phyloP scores from a whole-genome alignment of 2,329 filamentous ascomycete genomes.

The Chrysosporium keratinophilum region DNA sequence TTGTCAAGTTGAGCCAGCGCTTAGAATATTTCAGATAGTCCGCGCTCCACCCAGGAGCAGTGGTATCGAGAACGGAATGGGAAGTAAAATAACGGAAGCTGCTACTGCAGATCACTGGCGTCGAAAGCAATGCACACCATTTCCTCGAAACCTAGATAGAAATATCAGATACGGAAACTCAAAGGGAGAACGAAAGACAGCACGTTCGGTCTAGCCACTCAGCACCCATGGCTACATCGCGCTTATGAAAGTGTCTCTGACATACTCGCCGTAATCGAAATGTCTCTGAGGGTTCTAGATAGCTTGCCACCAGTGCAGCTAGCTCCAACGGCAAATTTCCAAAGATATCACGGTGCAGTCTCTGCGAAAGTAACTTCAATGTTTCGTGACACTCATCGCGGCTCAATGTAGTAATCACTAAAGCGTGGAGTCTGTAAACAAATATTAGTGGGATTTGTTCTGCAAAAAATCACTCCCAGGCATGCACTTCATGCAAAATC shows the following conservation, averaged over 20 bases:
- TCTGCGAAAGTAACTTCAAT: slow-evolving; percentile 17
- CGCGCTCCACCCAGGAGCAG: slow-evolving; percentile 1
- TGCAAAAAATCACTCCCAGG: neutral
- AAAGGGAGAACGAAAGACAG: neutral
- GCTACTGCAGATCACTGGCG: slow-evolving; percentile 16
- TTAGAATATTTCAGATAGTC: slow-evolving; percentile 18
- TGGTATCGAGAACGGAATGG: neutral
- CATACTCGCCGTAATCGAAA: slow-evolving; percentile 25
- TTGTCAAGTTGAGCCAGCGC: slow-evolving; percentile 20
- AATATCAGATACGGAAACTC: neutral
- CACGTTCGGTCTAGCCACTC: neutral
- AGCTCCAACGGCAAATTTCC: slow-evolving; percentile 27
- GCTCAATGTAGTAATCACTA: slow-evolving; percentile 22
- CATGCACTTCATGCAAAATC: neutral
- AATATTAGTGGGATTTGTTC: neutral
- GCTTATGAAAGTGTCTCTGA: too few relatives aligned
- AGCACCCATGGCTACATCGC: too few relatives aligned
- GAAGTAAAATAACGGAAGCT: slow-evolving; percentile 12
- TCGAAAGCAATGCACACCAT: slow-evolving; percentile 27
- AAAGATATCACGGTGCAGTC: slow-evolving; percentile 28
- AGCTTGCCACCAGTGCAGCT: slow-evolving; percentile 21
- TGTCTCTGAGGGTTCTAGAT: slow-evolving; percentile 24
- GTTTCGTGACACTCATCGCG: slow-evolving; percentile 27
- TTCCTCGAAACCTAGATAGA: slow-evolving; percentile 25
- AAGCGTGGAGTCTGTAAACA: slow-evolving; percentile 21